Percentiles rank a stretch among this genome's conserved stretches.
Conservation (phyloP, 257 asterid species). For the Solanum chiquidenum region DNA sequence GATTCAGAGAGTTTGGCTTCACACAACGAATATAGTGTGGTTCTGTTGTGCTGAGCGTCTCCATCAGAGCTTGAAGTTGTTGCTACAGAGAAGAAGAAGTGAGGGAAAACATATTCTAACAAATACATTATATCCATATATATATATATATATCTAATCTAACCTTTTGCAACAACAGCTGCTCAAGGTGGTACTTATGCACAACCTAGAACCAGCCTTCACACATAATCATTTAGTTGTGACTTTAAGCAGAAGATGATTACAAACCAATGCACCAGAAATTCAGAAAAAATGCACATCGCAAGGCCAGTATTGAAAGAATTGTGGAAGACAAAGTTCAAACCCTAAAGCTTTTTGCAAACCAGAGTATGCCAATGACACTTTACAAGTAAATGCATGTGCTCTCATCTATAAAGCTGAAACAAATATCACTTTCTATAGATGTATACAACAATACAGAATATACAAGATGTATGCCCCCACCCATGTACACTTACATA, state of each 20-base stretch:
- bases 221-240: neutral
- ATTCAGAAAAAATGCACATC: neutral
- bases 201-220: neutral
- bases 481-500: neutral
- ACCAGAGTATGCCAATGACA: neutral
- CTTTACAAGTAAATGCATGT: neutral
- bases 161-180: neutral
- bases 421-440: neutral
- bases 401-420: neutral
- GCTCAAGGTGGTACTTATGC: neutral
- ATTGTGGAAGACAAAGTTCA: neutral
- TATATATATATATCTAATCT: neutral
- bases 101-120: neutral
- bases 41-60: slow-evolving; percentile 92
- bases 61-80: slow-evolving; percentile 99
- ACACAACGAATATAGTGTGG: slow-evolving; percentile 97
- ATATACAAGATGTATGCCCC: neutral
- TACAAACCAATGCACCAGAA: neutral
- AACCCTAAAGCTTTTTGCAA: neutral
- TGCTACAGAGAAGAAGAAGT: slow-evolving; percentile 47
- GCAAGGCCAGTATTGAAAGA: neutral
- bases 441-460: neutral
- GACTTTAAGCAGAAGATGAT: neutral
- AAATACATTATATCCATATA: neutral
- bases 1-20: slow-evolving; percentile 91